These are phyloP conservation scores for Boletus bicolor DNA, from an alignment of 768 basidiomycete species.

Conservation along the genomic window DNA sequence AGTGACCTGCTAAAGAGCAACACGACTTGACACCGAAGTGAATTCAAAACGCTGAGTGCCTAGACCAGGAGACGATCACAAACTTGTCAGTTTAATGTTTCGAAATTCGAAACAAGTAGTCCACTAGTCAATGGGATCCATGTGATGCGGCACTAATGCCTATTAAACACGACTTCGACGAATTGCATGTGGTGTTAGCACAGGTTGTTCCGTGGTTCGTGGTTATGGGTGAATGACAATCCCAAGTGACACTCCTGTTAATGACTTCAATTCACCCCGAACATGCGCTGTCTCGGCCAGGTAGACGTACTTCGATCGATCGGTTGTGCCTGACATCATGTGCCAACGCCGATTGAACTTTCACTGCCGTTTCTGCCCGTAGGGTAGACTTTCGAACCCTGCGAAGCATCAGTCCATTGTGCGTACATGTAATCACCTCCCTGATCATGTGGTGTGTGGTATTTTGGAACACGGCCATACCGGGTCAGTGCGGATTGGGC, in stretches of 20 bases:
- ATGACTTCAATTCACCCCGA: not conserved
- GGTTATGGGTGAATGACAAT: not conserved
- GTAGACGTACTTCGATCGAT: not conserved
- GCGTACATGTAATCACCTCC: not conserved
- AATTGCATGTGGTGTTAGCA: not conserved
- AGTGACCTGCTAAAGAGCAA: not conserved
- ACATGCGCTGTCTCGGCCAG: not conserved
- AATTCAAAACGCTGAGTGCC: not conserved
- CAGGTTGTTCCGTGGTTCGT: not conserved
- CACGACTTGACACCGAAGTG: not conserved
- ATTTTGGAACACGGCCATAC: not conserved
- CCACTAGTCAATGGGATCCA: not conserved
- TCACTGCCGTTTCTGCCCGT: not conserved
- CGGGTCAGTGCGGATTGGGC: not conserved
- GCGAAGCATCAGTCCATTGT: not conserved
- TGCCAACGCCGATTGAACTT: not conserved
- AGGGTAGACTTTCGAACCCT: not conserved
- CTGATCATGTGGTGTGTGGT: not conserved
- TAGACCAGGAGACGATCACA: not conserved
- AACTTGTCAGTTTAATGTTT: not conserved
- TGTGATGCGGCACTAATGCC: too few relatives aligned
- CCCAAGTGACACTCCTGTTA: too few relatives aligned
- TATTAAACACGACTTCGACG: not conserved
- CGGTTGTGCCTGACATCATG: not conserved
- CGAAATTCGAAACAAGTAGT: not conserved